Percentiles rank a stretch among this genome's conserved stretches.
Evolutionary conservation across 192 early-diverging fungal species (phyloP).

Genomic region (Mortierella antarctica): DNA sequence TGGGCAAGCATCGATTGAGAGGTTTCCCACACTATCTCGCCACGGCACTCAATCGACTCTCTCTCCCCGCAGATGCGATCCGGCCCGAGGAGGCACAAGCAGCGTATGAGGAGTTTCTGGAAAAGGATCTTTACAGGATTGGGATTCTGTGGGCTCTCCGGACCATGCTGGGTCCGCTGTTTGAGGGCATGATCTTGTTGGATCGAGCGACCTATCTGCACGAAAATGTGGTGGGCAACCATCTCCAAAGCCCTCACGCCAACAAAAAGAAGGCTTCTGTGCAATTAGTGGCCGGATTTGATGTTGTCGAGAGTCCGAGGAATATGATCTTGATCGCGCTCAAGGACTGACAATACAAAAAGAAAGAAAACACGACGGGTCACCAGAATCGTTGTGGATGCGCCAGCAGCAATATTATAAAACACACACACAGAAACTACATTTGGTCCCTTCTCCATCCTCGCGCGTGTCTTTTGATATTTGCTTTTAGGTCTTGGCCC

Average conservation of each 20-base stretch:
- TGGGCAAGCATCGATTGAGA: slow-evolving; percentile 63
- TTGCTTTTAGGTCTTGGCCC: no score
- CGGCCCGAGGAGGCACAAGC: slow-evolving; percentile 54
- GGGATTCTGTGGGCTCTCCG: slow-evolving; percentile 87
- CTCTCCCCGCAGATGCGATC: slow-evolving; percentile 47
- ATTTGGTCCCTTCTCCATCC: no score
- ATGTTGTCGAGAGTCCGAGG: slow-evolving; percentile 67
- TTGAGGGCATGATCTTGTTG: slow-evolving; percentile 82
- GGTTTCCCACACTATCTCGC: slow-evolving; percentile 65
- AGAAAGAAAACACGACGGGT: neutral
- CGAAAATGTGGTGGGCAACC: slow-evolving; percentile 56
- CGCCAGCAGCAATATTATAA: no score
- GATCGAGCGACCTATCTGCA: slow-evolving; percentile 79
- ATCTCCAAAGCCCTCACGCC: neutral
- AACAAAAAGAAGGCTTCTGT: slow-evolving; percentile 37
- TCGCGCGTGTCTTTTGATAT: no score
- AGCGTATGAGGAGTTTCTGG: slow-evolving; percentile 47
- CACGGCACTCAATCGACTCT: slow-evolving; percentile 70
- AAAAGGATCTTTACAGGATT: slow-evolving; percentile 59
- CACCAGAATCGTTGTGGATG: no score
- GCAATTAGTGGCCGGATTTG: slow-evolving; percentile 72
- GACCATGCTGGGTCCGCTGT: slow-evolving; percentile 74
- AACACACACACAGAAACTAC: no score
- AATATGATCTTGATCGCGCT: slow-evolving; percentile 72
- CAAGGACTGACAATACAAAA: slow-evolving; percentile 50